These are phyloP conservation scores for Lanmaoa rubissima DNA, from an alignment of 768 basidiomycete species.

Conservation along the genomic window DNA sequence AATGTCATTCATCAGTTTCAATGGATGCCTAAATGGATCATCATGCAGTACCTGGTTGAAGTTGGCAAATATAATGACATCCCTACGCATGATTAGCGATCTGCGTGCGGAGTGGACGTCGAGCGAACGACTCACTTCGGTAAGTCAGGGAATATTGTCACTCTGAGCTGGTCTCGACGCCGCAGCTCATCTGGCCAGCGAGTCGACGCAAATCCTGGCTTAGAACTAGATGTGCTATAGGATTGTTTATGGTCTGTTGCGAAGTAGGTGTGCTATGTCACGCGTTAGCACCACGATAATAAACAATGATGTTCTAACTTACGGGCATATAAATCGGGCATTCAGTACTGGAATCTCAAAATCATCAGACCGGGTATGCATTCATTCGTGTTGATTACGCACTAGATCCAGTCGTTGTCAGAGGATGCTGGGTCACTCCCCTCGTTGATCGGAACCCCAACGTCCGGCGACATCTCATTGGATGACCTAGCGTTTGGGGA, in stretches of 20 bases:
- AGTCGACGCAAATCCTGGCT: constrained; percentile 13
- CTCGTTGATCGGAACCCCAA: constrained; percentile 37
- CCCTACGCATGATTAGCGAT: constrained; percentile 25
- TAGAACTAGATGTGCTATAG: constrained; percentile 24
- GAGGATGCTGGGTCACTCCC: constrained; percentile 41
- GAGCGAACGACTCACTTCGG: constrained; percentile 32
- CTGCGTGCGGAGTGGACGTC: not conserved
- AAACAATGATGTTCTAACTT: constrained; percentile 5
- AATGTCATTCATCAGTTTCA: constrained; percentile 5
- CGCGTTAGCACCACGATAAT: not conserved
- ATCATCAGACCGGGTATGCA: constrained; percentile 1
- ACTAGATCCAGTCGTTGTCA: constrained; percentile 44
- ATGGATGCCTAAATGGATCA: not conserved
- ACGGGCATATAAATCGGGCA: constrained; percentile 49
- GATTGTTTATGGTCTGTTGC: constrained; percentile 51
- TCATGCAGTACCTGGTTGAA: constrained; percentile 45
- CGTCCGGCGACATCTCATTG: constrained; percentile 11
- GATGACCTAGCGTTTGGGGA: not conserved
- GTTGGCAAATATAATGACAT: constrained; percentile 49
- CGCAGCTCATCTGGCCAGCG: constrained; percentile 41
- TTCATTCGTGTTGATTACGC: constrained; percentile 18
- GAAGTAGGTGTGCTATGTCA: constrained; percentile 44
- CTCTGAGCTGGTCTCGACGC: constrained; percentile 38
- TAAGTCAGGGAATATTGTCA: constrained; percentile 43
- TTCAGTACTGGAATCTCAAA: constrained; percentile 34